These are phyloP conservation scores for Maudiozyma barnettii DNA, from an alignment of 805 yeast species.

Conservation along the genomic window DNA sequence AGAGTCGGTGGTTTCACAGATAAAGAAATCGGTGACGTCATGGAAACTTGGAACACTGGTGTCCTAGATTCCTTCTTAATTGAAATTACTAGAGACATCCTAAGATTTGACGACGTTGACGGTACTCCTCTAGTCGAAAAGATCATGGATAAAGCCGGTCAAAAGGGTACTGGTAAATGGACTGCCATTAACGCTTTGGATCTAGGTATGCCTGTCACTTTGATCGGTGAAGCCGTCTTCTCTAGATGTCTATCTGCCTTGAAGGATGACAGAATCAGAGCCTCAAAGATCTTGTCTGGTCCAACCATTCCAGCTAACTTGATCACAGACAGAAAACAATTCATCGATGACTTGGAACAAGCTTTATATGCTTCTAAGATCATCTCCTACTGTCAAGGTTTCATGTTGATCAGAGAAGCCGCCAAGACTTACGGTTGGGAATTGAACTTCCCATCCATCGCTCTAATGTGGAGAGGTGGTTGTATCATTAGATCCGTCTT, in stretches of 20 bases:
- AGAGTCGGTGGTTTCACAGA: slow-evolving; percentile 83
- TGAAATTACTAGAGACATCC: slow-evolving; percentile 93
- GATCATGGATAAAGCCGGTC: slow-evolving; percentile 95
- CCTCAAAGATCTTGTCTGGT: slow-evolving; percentile 71
- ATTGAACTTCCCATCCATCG: slow-evolving; percentile 95
- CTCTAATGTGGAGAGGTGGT: slow-evolving; percentile 99
- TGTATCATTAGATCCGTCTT: slow-evolving; percentile 98
- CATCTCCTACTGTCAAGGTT: slow-evolving; percentile 97
- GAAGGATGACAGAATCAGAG: slow-evolving; percentile 83
- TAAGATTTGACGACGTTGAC: slow-evolving; percentile 80
- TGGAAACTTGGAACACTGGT: slow-evolving; percentile 91
- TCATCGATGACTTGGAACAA: slow-evolving; percentile 91
- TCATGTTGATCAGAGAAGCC: slow-evolving; percentile 98
- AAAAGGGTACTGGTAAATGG: slow-evolving; percentile 99
- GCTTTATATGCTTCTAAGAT: slow-evolving; percentile 97
- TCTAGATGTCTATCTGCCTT: slow-evolving; percentile 91
- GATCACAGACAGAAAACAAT: slow-evolving; percentile 66
- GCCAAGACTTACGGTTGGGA: slow-evolving; percentile 95
- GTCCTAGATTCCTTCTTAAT: slow-evolving; percentile 93
- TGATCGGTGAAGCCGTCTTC: slow-evolving; percentile 97
- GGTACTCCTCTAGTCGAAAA: slow-evolving; percentile 92
- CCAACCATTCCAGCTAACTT: slow-evolving; percentile 59
- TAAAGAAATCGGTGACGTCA: slow-evolving; percentile 89
- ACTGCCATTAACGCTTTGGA: slow-evolving; percentile 97
- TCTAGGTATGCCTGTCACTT: slow-evolving; percentile 95